Conservation (phyloP, 2,329 filamentous ascomycete genomes). For the Pleomassaria siparia region DNA sequence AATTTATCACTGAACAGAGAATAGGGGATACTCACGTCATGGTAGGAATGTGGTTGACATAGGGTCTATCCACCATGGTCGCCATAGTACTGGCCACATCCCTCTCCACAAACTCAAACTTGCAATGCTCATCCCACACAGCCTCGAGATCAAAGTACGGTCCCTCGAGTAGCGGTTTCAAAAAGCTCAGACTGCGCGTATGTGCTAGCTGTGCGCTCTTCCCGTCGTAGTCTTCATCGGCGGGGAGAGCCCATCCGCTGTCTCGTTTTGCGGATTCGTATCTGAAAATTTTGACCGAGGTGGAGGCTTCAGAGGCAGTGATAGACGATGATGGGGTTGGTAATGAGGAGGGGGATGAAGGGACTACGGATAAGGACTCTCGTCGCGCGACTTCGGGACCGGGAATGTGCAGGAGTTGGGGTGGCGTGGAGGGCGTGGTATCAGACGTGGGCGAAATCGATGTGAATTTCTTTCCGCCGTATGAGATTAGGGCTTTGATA, state of each 20-base stretch:
- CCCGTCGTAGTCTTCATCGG: slow-evolving; percentile 44
- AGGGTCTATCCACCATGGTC: slow-evolving; percentile 79
- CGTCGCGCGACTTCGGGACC: slow-evolving; percentile 23
- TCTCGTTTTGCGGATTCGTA: slow-evolving; percentile 29
- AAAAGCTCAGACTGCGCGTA: slow-evolving; percentile 64
- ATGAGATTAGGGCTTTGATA: slow-evolving; percentile 37
- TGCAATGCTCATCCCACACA: slow-evolving; percentile 78
- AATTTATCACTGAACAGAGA: too few species aligned
- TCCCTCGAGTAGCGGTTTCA: slow-evolving; percentile 64
- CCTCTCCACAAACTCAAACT: slow-evolving; percentile 68
- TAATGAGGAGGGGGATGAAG: background rate
- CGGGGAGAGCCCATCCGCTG: slow-evolving; percentile 30
- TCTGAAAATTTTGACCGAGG: slow-evolving; percentile 12
- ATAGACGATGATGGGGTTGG: too few species aligned
- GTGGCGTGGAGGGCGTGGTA: slow-evolving; percentile 19
- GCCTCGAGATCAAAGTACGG: slow-evolving; percentile 73
- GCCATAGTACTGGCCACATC: slow-evolving; percentile 73
- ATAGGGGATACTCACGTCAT: slow-evolving; percentile 44
- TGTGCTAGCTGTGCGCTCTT: slow-evolving; percentile 63
- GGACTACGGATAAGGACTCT: slow-evolving; percentile 24
- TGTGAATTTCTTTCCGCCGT: slow-evolving; percentile 30
- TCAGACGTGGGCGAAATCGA: slow-evolving; percentile 17
- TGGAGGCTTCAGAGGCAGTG: too few species aligned
- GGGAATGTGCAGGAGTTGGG: slow-evolving; percentile 33
- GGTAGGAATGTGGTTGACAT: slow-evolving; percentile 76